Percentiles rank a stretch among this genome's conserved stretches.
Evolutionary conservation across 768 basidiomycete species (phyloP).

Genomic region (Galerina marginata): DNA sequence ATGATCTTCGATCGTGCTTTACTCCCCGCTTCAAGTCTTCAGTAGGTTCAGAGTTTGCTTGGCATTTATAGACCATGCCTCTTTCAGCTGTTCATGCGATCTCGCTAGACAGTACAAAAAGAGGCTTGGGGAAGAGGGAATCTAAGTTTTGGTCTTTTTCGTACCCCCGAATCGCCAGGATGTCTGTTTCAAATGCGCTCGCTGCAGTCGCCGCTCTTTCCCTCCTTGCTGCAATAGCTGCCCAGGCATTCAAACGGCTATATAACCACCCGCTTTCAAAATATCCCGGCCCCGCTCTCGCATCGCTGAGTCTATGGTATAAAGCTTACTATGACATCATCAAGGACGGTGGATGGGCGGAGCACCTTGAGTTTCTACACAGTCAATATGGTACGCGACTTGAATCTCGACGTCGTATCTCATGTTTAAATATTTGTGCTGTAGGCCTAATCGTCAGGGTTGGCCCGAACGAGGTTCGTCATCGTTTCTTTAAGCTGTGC

Average conservation of each 20-base stretch:
- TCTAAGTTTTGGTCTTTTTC: neutral
- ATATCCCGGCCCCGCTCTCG: conserved; percentile 39
- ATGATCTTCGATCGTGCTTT: conserved; percentile 3
- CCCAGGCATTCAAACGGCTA: conserved; percentile 3
- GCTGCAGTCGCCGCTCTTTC: conserved; percentile 8
- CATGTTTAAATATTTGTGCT: neutral
- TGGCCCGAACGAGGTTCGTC: conserved; percentile 43
- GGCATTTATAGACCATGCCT: conserved; percentile 1
- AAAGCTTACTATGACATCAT: conserved; percentile 40
- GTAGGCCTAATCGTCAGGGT: conserved; percentile 44
- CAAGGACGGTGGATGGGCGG: conserved; percentile 42
- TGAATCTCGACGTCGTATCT: neutral
- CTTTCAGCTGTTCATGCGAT: conserved; percentile 1
- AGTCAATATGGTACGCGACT: conserved; percentile 37
- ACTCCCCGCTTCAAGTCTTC: neutral
- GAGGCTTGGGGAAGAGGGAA: neutral
- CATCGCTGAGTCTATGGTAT: conserved; percentile 39
- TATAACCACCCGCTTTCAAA: conserved; percentile 31
- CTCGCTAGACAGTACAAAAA: neutral
- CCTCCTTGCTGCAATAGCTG: neutral
- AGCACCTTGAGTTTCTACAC: conserved; percentile 42
- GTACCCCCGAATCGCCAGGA: neutral
- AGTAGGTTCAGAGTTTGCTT: neutral
- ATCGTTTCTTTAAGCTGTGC: neutral
- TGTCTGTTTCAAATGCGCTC: conserved; percentile 6